Evolutionary conservation across 495 filamentous ascomycete species (phyloP).

Genomic region (Sphaerosporella brunnea): DNA sequence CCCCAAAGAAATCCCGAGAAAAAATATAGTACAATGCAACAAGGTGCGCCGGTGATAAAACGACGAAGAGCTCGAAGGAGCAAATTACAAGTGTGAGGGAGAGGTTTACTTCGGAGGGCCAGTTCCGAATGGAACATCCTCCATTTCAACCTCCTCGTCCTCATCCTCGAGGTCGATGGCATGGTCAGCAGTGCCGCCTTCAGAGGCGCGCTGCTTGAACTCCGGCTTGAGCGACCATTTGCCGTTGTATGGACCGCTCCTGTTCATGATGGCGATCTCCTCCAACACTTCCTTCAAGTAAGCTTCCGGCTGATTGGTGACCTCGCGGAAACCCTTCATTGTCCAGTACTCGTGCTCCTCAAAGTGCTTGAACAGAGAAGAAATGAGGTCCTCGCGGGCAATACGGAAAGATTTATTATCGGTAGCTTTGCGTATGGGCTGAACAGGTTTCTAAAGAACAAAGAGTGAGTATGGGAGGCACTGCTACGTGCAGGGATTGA

Average conservation of each 20-base stretch:
- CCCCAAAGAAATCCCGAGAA: too few relatives aligned
- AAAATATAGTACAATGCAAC: too few relatives aligned
- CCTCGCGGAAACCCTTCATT: conserved; percentile 57
- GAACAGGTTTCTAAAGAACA: conserved; percentile 30
- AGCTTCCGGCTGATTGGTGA: conserved; percentile 68
- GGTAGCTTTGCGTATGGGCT: conserved; percentile 29
- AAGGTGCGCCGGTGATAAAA: too few relatives aligned
- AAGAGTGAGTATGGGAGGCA: conserved; percentile 8
- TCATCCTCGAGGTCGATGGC: conserved; percentile 35
- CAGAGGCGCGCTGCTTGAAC: conserved; percentile 31
- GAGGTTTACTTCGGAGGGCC: too few relatives aligned
- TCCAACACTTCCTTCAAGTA: conserved; percentile 75
- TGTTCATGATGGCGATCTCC: conserved; percentile 62
- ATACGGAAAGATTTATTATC: conserved; percentile 50
- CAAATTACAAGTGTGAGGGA: too few relatives aligned
- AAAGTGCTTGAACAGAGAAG: conserved; percentile 67
- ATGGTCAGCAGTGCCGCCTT: conserved; percentile 31
- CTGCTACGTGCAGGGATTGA: background rate
- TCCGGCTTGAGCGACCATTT: conserved; percentile 68
- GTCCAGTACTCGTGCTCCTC: conserved; percentile 72
- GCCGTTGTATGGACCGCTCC: conserved; percentile 62
- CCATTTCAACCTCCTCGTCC: conserved; percentile 47
- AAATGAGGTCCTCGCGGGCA: conserved; percentile 67
- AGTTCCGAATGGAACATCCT: conserved; percentile 23
- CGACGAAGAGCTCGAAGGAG: too few relatives aligned